Conservation (phyloP, 768 basidiomycete species). For the Suillus hirtellus region DNA sequence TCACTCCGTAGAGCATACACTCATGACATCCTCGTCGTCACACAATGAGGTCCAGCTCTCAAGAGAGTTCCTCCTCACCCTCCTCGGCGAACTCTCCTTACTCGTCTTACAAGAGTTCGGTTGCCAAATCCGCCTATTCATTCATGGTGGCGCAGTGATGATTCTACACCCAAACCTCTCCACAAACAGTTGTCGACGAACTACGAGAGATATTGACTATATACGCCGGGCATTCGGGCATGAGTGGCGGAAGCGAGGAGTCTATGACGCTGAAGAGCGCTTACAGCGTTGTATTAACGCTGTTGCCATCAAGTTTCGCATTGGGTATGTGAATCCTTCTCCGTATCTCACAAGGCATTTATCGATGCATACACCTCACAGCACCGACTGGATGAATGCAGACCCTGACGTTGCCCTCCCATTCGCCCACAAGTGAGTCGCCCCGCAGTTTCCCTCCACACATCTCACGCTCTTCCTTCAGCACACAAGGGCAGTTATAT, state of each 20-base stretch:
- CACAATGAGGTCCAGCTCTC: conserved; percentile 39
- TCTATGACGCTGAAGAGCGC: conserved; percentile 53
- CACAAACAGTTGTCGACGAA: conserved; percentile 43
- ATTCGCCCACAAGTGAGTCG: conserved; percentile 59
- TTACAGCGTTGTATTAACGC: conserved; percentile 55
- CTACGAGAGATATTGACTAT: conserved; percentile 70
- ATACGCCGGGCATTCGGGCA: conserved; percentile 59
- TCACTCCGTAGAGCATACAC: background rate
- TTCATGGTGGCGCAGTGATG: conserved; percentile 78
- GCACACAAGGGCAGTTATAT: conserved; percentile 33
- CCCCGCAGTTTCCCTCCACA: conserved; percentile 9
- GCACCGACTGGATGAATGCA: conserved; percentile 74
- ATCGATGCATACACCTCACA: conserved; percentile 9
- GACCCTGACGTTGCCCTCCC: conserved; percentile 73
- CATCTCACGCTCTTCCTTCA: conserved; percentile 15
- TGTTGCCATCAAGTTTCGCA: conserved; percentile 48
- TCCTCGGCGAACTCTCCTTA: conserved; percentile 55
- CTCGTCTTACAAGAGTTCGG: conserved; percentile 48
- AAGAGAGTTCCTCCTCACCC: conserved; percentile 36
- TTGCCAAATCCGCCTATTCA: conserved; percentile 56
- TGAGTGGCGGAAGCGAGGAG: conserved; percentile 51
- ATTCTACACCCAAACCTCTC: conserved; percentile 54
- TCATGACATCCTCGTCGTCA: conserved; percentile 19
- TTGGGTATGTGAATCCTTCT: conserved; percentile 40
- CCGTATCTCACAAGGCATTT: background rate